A percentile compares a stretch with the other conserved stretches of the same genome.
Evolutionary conservation across 768 basidiomycete genomes (phyloP).

Genomic region (Amyloporia xantha): DNA sequence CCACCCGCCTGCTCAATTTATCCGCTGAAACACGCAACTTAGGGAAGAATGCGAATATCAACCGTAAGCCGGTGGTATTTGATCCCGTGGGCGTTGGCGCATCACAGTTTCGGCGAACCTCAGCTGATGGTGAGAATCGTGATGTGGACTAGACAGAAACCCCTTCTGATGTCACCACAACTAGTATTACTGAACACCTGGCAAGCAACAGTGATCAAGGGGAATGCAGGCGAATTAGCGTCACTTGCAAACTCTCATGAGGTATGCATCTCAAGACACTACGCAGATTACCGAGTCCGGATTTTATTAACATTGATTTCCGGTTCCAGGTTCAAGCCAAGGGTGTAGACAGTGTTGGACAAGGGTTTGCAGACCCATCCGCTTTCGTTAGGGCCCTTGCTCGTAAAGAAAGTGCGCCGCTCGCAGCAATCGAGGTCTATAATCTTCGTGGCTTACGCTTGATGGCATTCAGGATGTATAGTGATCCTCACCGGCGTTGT

Average conservation of each 20-base stretch:
- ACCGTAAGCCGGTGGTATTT: constrained; percentile 72
- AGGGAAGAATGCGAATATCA: constrained; percentile 56
- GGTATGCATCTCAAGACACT: constrained; percentile 42
- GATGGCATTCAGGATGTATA: constrained; percentile 56
- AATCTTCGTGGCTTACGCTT: no score
- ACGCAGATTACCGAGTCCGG: neutral
- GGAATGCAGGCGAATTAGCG: constrained; percentile 87
- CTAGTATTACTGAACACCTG: constrained; percentile 65
- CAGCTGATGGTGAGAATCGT: constrained; percentile 42
- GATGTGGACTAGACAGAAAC: neutral
- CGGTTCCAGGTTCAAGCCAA: constrained; percentile 52
- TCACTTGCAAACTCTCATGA: constrained; percentile 70
- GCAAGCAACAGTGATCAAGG: constrained; percentile 91
- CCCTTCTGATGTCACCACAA: neutral
- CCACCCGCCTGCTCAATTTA: neutral
- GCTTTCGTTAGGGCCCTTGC: constrained; percentile 65
- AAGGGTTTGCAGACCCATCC: constrained; percentile 70
- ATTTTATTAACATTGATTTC: neutral
- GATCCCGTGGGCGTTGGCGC: constrained; percentile 94
- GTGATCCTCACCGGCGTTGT: constrained; percentile 72
- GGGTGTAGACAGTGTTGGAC: constrained; percentile 83
- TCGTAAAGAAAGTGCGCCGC: constrained; percentile 58
- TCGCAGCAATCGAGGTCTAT: neutral
- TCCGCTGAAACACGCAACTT: no score
- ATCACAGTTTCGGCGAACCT: constrained; percentile 57